These are phyloP conservation scores for Aspergillus luchuensis DNA, from an alignment of 2,329 filamentous ascomycete species.

Conservation along the genomic window DNA sequence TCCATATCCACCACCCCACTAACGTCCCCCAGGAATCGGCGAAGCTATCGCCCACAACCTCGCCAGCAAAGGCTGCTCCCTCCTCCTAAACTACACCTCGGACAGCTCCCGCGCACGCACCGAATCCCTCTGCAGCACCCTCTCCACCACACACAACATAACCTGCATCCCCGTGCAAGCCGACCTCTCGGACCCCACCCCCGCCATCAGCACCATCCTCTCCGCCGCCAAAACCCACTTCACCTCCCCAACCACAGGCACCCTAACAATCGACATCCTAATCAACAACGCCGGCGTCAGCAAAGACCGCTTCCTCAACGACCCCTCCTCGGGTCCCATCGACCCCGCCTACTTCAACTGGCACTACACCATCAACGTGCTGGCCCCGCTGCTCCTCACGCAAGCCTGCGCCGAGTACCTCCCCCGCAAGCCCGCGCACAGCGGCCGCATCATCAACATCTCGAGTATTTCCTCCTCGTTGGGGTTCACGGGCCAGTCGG, in stretches of 20 bases:
- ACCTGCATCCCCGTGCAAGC: constrained; percentile 67
- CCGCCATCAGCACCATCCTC: constrained; percentile 60
- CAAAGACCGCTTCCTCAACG: constrained; percentile 59
- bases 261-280: constrained; percentile 67
- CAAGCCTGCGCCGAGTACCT: constrained; percentile 72
- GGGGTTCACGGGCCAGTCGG: constrained; percentile 60
- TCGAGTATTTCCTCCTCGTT: constrained; percentile 60
- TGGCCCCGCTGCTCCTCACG: constrained; percentile 75
- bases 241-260: constrained; percentile 56
- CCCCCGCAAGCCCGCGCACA: constrained; percentile 61
- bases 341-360: constrained; percentile 66
- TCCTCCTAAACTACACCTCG: constrained; percentile 73
- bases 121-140: constrained; percentile 56
- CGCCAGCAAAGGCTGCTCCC: constrained; percentile 69
- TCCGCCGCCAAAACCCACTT: constrained; percentile 62
- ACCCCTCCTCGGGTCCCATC: constrained; percentile 61
- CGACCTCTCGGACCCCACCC: constrained; percentile 66
- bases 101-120: constrained; percentile 58
- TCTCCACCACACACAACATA: constrained; percentile 61
- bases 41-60: constrained; percentile 68
- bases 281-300: constrained; percentile 81
- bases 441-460: constrained; percentile 64
- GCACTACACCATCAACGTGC: constrained; percentile 78
- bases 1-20: constrained; percentile 9
- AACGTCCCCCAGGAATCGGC: constrained; percentile 65